phyloP scores from a whole-genome alignment of 176 grass and related monocot genomes.

The Triticum turgidum region DNA sequence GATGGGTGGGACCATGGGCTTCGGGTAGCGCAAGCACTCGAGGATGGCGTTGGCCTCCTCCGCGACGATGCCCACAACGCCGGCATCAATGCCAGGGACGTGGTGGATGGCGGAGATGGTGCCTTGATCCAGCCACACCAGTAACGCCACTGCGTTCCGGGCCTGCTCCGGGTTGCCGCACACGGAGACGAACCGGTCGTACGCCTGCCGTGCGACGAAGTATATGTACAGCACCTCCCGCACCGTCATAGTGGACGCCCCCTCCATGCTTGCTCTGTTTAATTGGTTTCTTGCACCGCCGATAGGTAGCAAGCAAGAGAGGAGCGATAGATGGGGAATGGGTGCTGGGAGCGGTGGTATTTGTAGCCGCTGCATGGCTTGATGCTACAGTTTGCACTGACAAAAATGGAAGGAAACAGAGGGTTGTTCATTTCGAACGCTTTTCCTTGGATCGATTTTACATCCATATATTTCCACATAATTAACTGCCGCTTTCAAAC shows the following conservation, averaged over 20 bases:
- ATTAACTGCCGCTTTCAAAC: too few relatives aligned
- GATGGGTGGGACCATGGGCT: background rate
- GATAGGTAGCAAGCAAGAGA: background rate
- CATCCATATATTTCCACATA: too few relatives aligned
- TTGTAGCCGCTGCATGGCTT: background rate
- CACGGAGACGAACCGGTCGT: slow-evolving; percentile 31
- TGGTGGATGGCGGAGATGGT: slow-evolving; percentile 16
- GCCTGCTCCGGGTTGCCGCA: slow-evolving; percentile 16
- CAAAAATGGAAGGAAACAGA: too few relatives aligned
- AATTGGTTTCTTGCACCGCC: too few relatives aligned
- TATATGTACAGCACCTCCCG: slow-evolving; percentile 52
- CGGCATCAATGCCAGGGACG: background rate
- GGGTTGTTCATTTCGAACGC: too few relatives aligned
- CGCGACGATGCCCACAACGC: background rate
- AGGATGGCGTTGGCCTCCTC: slow-evolving; percentile 45
- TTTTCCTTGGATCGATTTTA: too few relatives aligned
- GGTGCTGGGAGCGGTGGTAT: background rate
- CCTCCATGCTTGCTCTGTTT: background rate
- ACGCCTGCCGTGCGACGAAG: slow-evolving; percentile 27
- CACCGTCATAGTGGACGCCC: background rate
- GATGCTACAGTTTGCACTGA: background rate
- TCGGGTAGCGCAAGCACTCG: slow-evolving; percentile 27
- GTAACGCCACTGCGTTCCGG: slow-evolving; percentile 47
- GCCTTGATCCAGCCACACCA: slow-evolving; percentile 51
- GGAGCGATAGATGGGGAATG: background rate